Base-by-base conservation (phyloP, 2,329 filamentous ascomycete species). In the Westerdykella ornata region DNA sequence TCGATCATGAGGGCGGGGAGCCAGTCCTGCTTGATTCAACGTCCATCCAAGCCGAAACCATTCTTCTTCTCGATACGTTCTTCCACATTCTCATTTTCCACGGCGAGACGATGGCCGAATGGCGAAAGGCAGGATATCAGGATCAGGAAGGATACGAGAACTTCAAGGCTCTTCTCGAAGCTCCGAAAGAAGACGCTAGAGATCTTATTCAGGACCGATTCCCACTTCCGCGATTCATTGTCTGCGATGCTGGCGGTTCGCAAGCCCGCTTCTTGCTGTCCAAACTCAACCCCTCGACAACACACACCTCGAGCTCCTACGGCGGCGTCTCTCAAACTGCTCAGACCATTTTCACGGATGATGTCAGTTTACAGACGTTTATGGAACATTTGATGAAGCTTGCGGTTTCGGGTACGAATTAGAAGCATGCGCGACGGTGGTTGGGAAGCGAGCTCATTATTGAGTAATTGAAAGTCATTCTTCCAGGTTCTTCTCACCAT, bases 51-150 rank as follows among this genome's bases (percentile, higher is more conserved):
- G 84, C 88, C 8, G 86, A 89, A 16, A 94, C 95, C 45, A 86
- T 97, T 46, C 77, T 98, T 38, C 80, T 98, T 9, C 82, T 98
- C 41, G 92, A 98, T 60, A 97, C 92, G 0, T 98, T 98, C 75
- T 98, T 98, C 78, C 92, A 98, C 66, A 98, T 98, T 47, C 80
- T 98, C 41, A 98, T 98, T 56, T 98, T 97, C 78, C 89, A 98
- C 59, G 92, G 92, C 48, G 90, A 98, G 73, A 97, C 90, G 0
- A 85, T 97, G 67, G 92, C 92, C 1, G 88, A 96, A 65, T 98
- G 92, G 92, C 82, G 89, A 52, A 97, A 98, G 68, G 89, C 89
- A 14, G 92, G 92, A 1, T 98, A 98, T 63, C 92, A 98, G 56
- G 88, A 96, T 2, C 90, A 97, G 67, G 90, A 96, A 63, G 92